Evolutionary conservation across 176 grass and related monocot genomes (phyloP), one percentile per base, ranked within the genome.

Genomic region (Aegilops sharonensis): DNA sequence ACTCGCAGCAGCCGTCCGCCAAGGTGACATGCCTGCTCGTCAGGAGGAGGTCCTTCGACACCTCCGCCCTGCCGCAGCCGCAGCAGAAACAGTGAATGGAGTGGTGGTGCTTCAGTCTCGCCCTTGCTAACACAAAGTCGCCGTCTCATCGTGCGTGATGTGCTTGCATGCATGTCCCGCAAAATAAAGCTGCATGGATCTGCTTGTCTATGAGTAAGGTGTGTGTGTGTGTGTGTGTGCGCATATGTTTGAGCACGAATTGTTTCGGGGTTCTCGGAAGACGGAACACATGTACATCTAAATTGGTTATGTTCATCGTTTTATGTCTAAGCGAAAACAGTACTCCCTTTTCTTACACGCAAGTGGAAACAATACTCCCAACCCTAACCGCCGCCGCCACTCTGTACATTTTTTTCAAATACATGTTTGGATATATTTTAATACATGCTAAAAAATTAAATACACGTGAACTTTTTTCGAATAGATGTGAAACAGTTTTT

Each of bases 11-110:
- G 83, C 77, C 88, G 50, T 87, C 87, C 9, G 45, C 74, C 2
- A 90, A 65, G 40, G 85, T 92, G 2, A 88, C 90, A 2, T 94
- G 93, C 75, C 74, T 94, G 4, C 68, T 94, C 27, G 90, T 94
- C 52, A 79, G 88, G 79, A 85, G 85, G 74, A 83, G 75, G 42
- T 91, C 93, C 4, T 92, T 94, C 80, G 90, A 92, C 62, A 30
- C 83, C 23, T 79, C 81, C n/a, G 3, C 30, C 3, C 11, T 15
- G 20, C 29, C 64, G 39, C 47, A 20, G 25, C 50, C 50, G 50
- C 50, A 88, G 36, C 14, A 57, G 81, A 34, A 83, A 3, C 64
- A 62, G 11, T 32, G 12, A 32, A 40, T 40, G 6, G 0, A 18
- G 15, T 57, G 17, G 14, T 54, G 14, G 24, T 50, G 23, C 5